Evolutionary conservation across 106 monocot genomes (phyloP).

Genomic region (Apostasia ramifera): DNA sequence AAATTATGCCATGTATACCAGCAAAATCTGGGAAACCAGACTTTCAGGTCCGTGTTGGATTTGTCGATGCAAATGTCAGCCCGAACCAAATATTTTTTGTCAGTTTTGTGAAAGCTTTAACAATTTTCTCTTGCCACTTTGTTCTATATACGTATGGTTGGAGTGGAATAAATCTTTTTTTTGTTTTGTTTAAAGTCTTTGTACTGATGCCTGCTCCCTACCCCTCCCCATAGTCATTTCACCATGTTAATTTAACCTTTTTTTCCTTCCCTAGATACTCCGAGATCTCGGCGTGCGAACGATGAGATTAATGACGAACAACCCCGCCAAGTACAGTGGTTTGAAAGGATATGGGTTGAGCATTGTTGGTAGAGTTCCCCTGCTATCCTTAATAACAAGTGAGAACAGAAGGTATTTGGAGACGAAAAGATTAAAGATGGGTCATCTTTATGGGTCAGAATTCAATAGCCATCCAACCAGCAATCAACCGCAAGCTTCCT

Average conservation of each 20-base stretch:
- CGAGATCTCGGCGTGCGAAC: slow-evolving; percentile 88
- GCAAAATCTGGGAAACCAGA: too few species aligned
- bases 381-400: slow-evolving; percentile 81
- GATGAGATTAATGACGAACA: slow-evolving; percentile 90
- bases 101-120: background rate
- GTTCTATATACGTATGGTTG: background rate
- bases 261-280: slow-evolving; percentile 52
- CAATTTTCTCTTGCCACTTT: background rate
- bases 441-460: slow-evolving; percentile 71
- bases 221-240: too few species aligned
- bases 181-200: background rate
- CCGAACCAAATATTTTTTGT: background rate
- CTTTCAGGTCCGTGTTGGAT: too few species aligned
- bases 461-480: slow-evolving; percentile 17
- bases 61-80: background rate
- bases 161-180: background rate
- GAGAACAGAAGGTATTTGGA: slow-evolving; percentile 89
- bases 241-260: background rate
- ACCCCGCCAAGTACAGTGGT: slow-evolving; percentile 82
- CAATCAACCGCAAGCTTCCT: too few species aligned
- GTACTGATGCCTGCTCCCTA: too few species aligned
- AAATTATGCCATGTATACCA: too few species aligned
- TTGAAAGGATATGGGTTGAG: slow-evolving; percentile 89
- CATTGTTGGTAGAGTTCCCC: slow-evolving; percentile 64
- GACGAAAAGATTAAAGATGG: slow-evolving; percentile 84